These are phyloP conservation scores for Blastocystis sp. DNA, from an alignment of 352 stramenopile species.

Conservation along the genomic window DNA sequence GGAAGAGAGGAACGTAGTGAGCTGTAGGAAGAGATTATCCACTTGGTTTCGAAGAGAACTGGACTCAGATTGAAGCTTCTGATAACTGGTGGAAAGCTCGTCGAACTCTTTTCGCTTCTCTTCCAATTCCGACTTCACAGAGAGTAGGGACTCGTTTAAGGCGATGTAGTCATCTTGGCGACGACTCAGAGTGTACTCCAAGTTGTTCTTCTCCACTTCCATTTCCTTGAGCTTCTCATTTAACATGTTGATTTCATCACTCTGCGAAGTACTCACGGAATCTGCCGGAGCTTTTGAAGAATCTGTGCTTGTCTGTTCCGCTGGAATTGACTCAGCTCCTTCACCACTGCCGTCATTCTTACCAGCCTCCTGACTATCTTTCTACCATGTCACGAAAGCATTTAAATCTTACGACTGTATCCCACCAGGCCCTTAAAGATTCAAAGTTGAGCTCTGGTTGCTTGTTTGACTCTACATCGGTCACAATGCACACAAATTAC, in stretches of 20 bases:
- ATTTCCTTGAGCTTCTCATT: neutral
- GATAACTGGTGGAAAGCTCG: neutral
- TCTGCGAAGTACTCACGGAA: neutral
- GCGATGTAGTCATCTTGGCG: constrained; percentile 23
- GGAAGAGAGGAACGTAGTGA: neutral
- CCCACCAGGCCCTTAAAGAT: constrained; percentile 20
- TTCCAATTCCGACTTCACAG: neutral
- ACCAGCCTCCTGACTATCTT: neutral
- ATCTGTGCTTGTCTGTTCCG: neutral
- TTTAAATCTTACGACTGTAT: neutral
- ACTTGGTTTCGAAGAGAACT: neutral
- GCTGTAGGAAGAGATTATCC: neutral
- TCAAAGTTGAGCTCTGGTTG: constrained; percentile 2
- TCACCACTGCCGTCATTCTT: neutral
- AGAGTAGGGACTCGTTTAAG: neutral
- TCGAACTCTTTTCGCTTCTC: neutral
- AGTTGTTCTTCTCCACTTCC: constrained; percentile 47
- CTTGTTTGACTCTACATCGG: neutral
- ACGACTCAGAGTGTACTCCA: constrained; percentile 43
- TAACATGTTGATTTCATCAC: neutral
- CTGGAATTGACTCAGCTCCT: neutral
- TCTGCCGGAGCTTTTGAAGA: neutral
- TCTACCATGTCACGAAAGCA: neutral
- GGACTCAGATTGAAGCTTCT: neutral
- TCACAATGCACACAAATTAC: neutral